These are phyloP conservation scores for Tetrapisispora taiwanensis DNA, from an alignment of 805 yeast genomes.

Conservation along the genomic window DNA sequence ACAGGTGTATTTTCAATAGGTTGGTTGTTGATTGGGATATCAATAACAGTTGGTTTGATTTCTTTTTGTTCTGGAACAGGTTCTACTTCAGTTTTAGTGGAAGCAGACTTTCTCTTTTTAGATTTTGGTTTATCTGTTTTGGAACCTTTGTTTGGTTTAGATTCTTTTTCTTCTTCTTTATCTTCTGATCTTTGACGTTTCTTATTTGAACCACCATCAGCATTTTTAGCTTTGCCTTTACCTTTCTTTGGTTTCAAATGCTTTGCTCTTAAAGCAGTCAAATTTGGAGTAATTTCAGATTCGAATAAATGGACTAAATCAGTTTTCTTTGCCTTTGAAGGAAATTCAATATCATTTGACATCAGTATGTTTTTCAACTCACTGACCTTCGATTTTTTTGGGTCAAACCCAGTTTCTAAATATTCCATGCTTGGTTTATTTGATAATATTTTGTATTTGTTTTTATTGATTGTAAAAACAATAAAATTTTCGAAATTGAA, in stretches of 20 bases:
- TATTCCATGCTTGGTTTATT: slow-evolving; percentile 3
- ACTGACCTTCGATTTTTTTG: slow-evolving; percentile 52
- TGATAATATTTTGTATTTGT: neutral
- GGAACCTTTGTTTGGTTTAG: neutral
- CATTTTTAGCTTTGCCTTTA: slow-evolving; percentile 29
- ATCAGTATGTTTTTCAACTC: slow-evolving; percentile 56
- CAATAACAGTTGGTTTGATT: neutral
- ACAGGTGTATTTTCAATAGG: neutral
- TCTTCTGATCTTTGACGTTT: neutral
- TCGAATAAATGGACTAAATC: slow-evolving; percentile 49
- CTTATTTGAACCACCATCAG: neutral
- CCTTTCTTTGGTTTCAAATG: slow-evolving; percentile 25
- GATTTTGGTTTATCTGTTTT: neutral
- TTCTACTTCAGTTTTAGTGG: neutral
- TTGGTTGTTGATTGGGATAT: neutral
- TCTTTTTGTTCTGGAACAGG: neutral
- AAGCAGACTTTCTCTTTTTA: neutral
- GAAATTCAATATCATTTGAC: slow-evolving; percentile 46
- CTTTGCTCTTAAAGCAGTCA: slow-evolving; percentile 33
- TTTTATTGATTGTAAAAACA: neutral
- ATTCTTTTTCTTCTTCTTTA: neutral
- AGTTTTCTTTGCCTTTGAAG: slow-evolving; percentile 57
- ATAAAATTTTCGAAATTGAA: too few relatives aligned
- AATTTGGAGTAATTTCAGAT: slow-evolving; percentile 39
- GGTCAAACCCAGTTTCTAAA: slow-evolving; percentile 45